Evolutionary conservation across 2,329 filamentous ascomycete genomes (phyloP).

Genomic region (Phyllosticta citribraziliensis): DNA sequence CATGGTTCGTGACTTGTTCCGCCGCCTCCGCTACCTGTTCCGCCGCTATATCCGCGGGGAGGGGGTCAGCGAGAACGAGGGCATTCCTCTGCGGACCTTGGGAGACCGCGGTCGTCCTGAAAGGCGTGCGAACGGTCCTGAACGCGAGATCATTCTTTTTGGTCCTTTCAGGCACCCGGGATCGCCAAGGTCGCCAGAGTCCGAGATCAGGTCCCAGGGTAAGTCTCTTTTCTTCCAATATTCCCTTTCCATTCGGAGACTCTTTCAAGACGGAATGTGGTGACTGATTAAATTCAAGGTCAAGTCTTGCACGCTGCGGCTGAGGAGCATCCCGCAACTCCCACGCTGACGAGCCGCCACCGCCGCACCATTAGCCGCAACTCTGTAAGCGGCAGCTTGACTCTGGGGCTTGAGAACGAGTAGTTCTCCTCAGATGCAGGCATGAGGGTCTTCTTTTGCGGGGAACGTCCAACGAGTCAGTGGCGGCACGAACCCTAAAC

Average conservation of each 20-base stretch:
- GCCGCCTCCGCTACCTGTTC: too few species aligned
- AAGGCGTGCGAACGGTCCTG: neutral
- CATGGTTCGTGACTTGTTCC: too few species aligned
- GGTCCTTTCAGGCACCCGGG: neutral
- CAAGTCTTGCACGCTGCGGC: neutral
- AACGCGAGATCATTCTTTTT: neutral
- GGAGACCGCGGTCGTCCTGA: neutral
- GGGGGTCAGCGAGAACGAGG: neutral
- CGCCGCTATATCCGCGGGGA: too few species aligned
- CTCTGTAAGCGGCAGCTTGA: too few species aligned
- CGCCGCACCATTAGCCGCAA: too few species aligned
- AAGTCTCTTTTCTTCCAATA: neutral
- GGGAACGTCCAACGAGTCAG: neutral
- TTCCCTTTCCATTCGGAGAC: neutral
- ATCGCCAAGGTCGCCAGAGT: neutral
- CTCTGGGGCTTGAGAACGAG: neutral
- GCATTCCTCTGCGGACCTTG: neutral
- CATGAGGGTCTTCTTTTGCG: neutral
- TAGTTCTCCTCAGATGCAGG: neutral
- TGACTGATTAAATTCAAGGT: neutral
- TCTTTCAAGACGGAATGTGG: neutral
- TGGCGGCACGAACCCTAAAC: neutral
- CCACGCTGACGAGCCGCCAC: neutral
- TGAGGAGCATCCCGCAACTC: neutral
- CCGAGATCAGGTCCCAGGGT: neutral